phyloP scores from a whole-genome alignment of 2,329 filamentous ascomycete species.

The Alternaria dauci region DNA sequence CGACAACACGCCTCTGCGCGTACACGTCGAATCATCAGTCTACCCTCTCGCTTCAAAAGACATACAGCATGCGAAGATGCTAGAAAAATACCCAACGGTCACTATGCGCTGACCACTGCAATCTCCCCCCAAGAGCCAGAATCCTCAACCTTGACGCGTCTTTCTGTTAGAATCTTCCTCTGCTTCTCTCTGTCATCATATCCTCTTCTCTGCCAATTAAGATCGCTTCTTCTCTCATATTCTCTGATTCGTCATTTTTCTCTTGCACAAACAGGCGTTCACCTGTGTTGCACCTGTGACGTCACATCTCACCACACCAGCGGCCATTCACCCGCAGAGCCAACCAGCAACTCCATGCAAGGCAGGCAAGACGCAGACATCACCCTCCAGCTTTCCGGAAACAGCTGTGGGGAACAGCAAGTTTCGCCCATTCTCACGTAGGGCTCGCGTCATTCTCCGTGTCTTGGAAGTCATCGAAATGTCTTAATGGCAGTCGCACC shows the following conservation, averaged over 20 bases:
- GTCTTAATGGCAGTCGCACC: conserved; percentile 15
- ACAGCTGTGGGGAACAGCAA: conserved; percentile 6
- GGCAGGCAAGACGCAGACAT: neutral
- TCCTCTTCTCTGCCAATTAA: neutral
- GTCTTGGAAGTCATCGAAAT: neutral
- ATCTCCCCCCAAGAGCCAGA: neutral
- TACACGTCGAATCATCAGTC: neutral
- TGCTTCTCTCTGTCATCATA: neutral
- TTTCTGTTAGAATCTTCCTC: neutral
- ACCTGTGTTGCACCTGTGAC: conserved; percentile 22
- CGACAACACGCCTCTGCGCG: neutral
- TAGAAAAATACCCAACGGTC: neutral
- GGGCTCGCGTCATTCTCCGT: conserved; percentile 29
- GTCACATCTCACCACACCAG: conserved; percentile 27
- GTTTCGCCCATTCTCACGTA: conserved; percentile 25
- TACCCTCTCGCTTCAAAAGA: neutral
- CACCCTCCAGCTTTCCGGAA: conserved; percentile 17
- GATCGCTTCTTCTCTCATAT: neutral
- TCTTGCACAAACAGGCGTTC: conserved; percentile 13
- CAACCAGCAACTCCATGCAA: conserved; percentile 25
- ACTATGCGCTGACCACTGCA: neutral
- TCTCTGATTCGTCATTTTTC: neutral
- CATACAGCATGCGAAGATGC: neutral
- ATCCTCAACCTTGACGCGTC: neutral
- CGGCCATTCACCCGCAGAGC: conserved; percentile 22